Evolutionary conservation across 192 early-diverging fungal genomes (phyloP).

Genomic region (Coemansia sp.): DNA sequence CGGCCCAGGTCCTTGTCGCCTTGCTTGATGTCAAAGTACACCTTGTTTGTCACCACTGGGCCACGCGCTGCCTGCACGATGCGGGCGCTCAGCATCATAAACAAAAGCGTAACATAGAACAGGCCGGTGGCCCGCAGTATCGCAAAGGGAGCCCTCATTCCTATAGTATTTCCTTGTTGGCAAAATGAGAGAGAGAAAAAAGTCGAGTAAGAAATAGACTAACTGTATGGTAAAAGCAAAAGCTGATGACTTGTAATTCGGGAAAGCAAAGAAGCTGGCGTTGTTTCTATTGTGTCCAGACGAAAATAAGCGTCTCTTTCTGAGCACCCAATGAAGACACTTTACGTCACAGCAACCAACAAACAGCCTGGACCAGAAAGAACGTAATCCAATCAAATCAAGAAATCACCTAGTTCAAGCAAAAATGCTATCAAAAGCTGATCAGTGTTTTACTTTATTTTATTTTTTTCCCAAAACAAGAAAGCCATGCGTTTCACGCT

Average conservation of each 20-base stretch:
- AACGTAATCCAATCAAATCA: too few relatives aligned
- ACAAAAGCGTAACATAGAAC: conserved; percentile 29
- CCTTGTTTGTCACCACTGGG: conserved; percentile 69
- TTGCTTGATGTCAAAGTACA: conserved; percentile 86
- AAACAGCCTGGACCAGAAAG: too few relatives aligned
- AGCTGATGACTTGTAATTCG: too few relatives aligned
- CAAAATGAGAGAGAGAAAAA: background rate
- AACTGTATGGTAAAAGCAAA: background rate
- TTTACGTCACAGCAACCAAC: too few relatives aligned
- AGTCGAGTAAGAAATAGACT: background rate
- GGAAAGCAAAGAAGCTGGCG: background rate
- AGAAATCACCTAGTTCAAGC: too few relatives aligned
- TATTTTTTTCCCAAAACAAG: too few relatives aligned
- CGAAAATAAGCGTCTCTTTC: too few relatives aligned
- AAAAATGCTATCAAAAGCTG: too few relatives aligned
- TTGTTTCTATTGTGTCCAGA: too few relatives aligned
- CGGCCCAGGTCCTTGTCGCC: conserved; percentile 68
- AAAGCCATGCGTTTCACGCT: too few relatives aligned
- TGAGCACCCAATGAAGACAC: too few relatives aligned
- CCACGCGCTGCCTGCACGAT: conserved; percentile 59
- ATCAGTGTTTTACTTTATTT: too few relatives aligned
- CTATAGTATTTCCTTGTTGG: background rate
- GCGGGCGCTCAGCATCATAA: conserved; percentile 38
- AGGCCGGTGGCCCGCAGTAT: conserved; percentile 40
- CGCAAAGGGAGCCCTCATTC: conserved; percentile 37